Base-by-base conservation (phyloP, 208 protist species). In the Wallacemonas sp. region DNA sequence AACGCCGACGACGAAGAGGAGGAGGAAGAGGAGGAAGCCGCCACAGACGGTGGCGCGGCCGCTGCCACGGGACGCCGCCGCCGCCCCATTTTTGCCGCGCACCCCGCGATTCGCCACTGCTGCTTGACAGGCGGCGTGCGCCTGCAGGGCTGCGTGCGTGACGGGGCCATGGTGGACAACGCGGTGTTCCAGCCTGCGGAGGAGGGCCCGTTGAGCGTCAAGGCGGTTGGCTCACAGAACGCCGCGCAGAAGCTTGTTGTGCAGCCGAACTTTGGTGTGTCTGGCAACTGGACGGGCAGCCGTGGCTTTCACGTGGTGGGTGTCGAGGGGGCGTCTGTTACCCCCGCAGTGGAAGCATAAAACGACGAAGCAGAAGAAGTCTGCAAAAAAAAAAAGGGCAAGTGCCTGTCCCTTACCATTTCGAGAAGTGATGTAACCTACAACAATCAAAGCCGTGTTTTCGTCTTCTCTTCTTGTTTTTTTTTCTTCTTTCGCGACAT, bases 81-180 rank as follows among this genome's bases (percentile, higher is more conserved):
- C 1, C 69, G 60, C 29, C 75, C 76, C 8, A 49, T 84, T 19
- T 65, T 80, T 2, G 75, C 66, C 9, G 85, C 90, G 47, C 89
- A 93, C 71, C 86, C 86, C 14, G 55, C 57, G 24, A 34, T 95
- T n/a, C 74, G 68, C 3, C 47, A 61, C 0, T 92, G 87, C 68
- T 60, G 56, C 14, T 69, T 95, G 54, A 68, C 78, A 17, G 89
- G 89, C 29, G 46, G 48, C 2, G 87, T 95, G 8, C 84, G 89
- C 17, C 68, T 93, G 43, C 80, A 90, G 56, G 83, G 86, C 17
- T 76, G 84, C 34, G 76, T 91, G 55, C 85, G 76, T 29, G 78
- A 69, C 62, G 82, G 78, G 0, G 74, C 80, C 16, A 77, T 87
- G 16, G 76, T 76, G 21, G 78, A 95, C 72, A 95, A 95, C 76